phyloP scores from a whole-genome alignment of 768 basidiomycete species.

The Steccherinum ochraceum region DNA sequence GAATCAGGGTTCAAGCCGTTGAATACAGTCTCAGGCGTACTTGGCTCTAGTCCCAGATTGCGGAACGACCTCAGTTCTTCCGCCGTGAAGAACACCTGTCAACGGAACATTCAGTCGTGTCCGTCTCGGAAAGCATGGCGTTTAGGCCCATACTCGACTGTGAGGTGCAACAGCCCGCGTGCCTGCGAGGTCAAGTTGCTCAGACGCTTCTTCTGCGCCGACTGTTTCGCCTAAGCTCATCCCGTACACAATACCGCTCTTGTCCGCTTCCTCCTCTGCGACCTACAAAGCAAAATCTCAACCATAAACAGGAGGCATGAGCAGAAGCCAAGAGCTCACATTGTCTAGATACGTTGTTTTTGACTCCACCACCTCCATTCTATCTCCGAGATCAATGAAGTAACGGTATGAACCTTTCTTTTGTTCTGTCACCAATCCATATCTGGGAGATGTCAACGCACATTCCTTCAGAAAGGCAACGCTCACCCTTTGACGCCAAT shows the following conservation, averaged over 20 bases:
- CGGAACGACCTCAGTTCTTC: conserved; percentile 80
- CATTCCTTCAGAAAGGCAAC: conserved; percentile 5
- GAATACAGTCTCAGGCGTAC: conserved; percentile 30
- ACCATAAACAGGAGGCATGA: not conserved
- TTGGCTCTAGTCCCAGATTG: conserved; percentile 71
- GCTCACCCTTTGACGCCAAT: conserved; percentile 80
- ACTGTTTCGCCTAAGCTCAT: conserved; percentile 34
- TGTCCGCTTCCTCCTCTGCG: conserved; percentile 26
- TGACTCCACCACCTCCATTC: conserved; percentile 67
- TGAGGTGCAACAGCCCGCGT: conserved; percentile 30
- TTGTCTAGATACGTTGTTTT: conserved; percentile 75
- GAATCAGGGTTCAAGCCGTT: not conserved
- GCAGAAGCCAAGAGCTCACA: conserved; percentile 34
- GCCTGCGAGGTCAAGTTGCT: conserved; percentile 11
- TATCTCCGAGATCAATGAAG: conserved; percentile 72
- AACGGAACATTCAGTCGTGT: conserved; percentile 1
- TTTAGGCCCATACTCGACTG: conserved; percentile 38
- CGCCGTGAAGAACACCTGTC: conserved; percentile 76
- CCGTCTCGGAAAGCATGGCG: not conserved
- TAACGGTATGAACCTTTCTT: conserved; percentile 78
- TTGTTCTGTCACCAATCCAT: conserved; percentile 84
- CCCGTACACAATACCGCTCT: conserved; percentile 30
- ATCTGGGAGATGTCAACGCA: conserved; percentile 39
- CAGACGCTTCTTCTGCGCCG: conserved; percentile 33
- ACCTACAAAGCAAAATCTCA: not conserved